Conservation (phyloP, 768 basidiomycete genomes). For the Agaricus subrufescens region DNA sequence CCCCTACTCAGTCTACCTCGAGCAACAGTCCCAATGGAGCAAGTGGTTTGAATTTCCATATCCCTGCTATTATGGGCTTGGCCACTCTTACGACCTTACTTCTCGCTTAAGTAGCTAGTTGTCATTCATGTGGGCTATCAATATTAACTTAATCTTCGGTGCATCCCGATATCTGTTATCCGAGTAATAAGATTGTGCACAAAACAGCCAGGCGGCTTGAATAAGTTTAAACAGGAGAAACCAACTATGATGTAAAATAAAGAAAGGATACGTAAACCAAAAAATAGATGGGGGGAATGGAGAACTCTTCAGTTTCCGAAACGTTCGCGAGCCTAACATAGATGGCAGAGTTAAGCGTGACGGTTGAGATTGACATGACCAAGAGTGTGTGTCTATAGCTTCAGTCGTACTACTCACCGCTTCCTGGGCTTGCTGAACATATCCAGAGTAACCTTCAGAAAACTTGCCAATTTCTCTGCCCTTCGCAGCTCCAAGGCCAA, state of each 20-base stretch:
- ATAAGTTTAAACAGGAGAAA: constrained; percentile 4
- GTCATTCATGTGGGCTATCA: not conserved
- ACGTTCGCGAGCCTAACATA: constrained; percentile 34
- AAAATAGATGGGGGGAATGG: not conserved
- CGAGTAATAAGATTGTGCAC: constrained; percentile 15
- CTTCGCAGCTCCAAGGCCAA: constrained; percentile 90
- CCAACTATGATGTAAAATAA: constrained; percentile 18
- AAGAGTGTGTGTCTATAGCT: not conserved
- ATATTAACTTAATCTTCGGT: not conserved
- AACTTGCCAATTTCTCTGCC: constrained; percentile 77
- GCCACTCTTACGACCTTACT: not conserved
- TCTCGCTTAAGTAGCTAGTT: not conserved
- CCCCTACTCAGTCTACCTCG: constrained; percentile 11
- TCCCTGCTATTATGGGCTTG: not conserved
- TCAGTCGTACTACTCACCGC: constrained; percentile 38
- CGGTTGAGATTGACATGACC: constrained; percentile 1
- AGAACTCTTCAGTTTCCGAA: constrained; percentile 25
- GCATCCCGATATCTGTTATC: no score
- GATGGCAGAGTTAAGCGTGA: constrained; percentile 11
- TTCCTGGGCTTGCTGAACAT: constrained; percentile 70
- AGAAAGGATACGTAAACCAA: constrained; percentile 8
- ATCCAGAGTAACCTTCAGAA: constrained; percentile 62
- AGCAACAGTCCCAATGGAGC: constrained; percentile 11
- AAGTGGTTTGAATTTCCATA: not conserved
- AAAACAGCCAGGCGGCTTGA: not conserved